A percentile compares a stretch with the other conserved stretches of the same genome.
Evolutionary conservation across 495 filamentous ascomycete genomes (phyloP).

Genomic region (Lophiotrema nucula): DNA sequence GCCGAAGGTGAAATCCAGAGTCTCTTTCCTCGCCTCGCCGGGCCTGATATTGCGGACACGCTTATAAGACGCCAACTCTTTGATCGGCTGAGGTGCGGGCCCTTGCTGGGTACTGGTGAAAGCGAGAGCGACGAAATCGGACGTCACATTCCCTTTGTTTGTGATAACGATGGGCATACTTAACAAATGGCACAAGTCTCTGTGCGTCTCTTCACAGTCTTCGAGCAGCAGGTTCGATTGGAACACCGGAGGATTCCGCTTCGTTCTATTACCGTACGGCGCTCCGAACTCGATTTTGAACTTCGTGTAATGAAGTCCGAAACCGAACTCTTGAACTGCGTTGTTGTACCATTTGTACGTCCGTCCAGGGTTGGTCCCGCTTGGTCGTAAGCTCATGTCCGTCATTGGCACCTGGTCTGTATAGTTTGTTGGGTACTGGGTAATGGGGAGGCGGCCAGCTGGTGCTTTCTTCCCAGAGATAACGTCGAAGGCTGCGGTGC

Average conservation of each 20-base stretch:
- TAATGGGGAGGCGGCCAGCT: slow-evolving; percentile 56
- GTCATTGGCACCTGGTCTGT: slow-evolving; percentile 52
- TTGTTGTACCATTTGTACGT: slow-evolving; percentile 63
- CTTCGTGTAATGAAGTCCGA: slow-evolving; percentile 54
- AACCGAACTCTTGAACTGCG: slow-evolving; percentile 55
- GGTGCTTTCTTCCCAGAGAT: slow-evolving; percentile 54
- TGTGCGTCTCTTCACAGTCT: slow-evolving; percentile 15
- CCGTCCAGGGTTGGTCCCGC: slow-evolving; percentile 44
- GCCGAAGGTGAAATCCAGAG: slow-evolving; percentile 55
- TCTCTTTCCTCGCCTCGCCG: slow-evolving; percentile 40
- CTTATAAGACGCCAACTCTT: slow-evolving; percentile 59
- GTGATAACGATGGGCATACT: slow-evolving; percentile 46
- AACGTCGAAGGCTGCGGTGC: slow-evolving; percentile 54
- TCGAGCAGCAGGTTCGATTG: slow-evolving; percentile 34
- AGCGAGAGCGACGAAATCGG: slow-evolving; percentile 59
- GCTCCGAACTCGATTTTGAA: slow-evolving; percentile 42
- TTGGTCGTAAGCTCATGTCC: slow-evolving; percentile 56
- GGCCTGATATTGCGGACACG: slow-evolving; percentile 51
- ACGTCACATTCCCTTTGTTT: slow-evolving; percentile 56
- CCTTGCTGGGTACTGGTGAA: slow-evolving; percentile 58
- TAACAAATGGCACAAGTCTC: slow-evolving; percentile 39
- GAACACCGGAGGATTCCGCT: slow-evolving; percentile 22
- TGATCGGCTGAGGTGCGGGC: slow-evolving; percentile 60
- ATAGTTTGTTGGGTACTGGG: slow-evolving; percentile 59
- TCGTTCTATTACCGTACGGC: background rate